Conservation (phyloP, 192 early-diverging fungal genomes). For the Gaertneriomyces sp. region DNA sequence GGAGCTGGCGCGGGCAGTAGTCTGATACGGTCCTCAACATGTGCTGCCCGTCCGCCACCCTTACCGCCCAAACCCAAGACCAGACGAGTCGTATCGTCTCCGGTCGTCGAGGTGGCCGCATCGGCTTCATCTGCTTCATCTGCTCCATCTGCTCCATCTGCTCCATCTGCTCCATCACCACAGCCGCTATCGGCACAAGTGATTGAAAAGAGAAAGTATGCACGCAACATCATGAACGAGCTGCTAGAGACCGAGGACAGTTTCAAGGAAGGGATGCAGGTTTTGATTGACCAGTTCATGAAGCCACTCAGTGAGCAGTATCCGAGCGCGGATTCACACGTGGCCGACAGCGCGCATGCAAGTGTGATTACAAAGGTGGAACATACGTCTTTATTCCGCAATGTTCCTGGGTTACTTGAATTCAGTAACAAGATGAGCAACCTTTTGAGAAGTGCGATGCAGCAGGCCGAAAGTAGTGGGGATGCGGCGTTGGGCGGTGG, state of each 20-base stretch:
- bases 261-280: constrained; percentile 31
- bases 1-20: too few relatives aligned
- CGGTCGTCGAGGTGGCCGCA: not conserved
- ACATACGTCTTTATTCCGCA: constrained; percentile 16
- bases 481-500: constrained; percentile 10
- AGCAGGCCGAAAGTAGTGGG: constrained; percentile 4
- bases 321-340: constrained; percentile 1
- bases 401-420: constrained; percentile 23
- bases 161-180: not conserved
- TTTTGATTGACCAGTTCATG: constrained; percentile 31
- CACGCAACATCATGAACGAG: constrained; percentile 19
- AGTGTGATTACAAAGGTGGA: constrained; percentile 16
- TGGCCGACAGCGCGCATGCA: not conserved
- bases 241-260: constrained; percentile 27
- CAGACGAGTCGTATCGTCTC: not conserved
- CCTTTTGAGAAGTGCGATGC: constrained; percentile 16
- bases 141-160: not conserved
- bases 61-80: not conserved
- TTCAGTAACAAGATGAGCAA: constrained; percentile 21
- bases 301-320: constrained; percentile 6
- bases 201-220: constrained; percentile 23
- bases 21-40: not conserved
- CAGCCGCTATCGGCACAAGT: constrained; percentile 17
- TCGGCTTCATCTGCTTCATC: not conserved
- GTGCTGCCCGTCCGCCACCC: constrained; percentile 2